Base-by-base conservation (phyloP, 2,329 filamentous ascomycete genomes). In the Elsinoe australis region DNA sequence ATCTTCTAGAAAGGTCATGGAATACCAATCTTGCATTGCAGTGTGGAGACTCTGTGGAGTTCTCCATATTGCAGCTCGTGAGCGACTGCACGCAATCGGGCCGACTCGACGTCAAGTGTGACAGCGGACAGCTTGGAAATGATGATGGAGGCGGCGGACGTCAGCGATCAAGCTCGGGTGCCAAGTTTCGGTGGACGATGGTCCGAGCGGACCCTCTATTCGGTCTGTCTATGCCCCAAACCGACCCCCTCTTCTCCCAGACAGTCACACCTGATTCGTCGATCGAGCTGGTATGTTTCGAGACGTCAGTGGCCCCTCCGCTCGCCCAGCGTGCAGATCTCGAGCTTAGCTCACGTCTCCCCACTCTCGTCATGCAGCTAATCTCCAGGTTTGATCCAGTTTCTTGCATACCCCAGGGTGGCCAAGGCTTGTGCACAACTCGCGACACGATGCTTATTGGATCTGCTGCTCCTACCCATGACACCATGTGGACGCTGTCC, bases 81-180 rank as follows among this genome's bases (percentile, higher is more conserved):
- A 4, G 4, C 19, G 14, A 14, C 32, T 35, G 32, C 32, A 35
- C 19, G 17, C 15, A 14, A 8, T n/a, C 35, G 24, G 24, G 35
- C 29, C 4, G 10, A 32, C 6, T 42, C 4, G 21, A 9, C 26
- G 21, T 42, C 21, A 42, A n/a, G n/a, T n/a, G n/a, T 14, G 38
- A 18, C 3, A 5, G 24, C 17, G n/a, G 32, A 18, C 10, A 42
- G 9, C 6, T 10, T n/a, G 26, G 39, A 18, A 24, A 12, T 26
- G 24, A 44, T 44, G 24, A 44, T 31, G 39, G 39, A 42, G 38
- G 38, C n/a, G n/a, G n/a, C n/a, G n/a, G n/a, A n/a, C n/a, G n/a
- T n/a, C n/a, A n/a, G n/a, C n/a, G n/a, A n/a, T n/a, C n/a, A n/a
- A n/a, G n/a, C n/a, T n/a, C 3, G 15, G 17, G 9, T 4, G 15